These are phyloP conservation scores for Chytriomyces sp. DNA, from an alignment of 192 early-diverging fungal genomes.

Conservation along the genomic window DNA sequence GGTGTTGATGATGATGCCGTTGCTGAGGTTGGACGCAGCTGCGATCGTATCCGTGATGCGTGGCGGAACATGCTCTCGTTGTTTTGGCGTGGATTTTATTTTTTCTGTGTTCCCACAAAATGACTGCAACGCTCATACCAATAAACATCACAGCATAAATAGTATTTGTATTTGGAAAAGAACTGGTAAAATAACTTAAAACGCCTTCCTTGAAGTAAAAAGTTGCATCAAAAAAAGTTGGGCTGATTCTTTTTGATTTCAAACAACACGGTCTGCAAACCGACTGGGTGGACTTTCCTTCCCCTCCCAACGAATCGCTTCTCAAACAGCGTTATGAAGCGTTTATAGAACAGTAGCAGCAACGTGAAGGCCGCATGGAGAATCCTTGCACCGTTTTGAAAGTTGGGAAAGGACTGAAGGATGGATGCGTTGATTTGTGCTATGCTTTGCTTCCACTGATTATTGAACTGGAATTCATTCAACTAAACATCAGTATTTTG, in stretches of 20 bases:
- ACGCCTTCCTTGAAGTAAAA: neutral
- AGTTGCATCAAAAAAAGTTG: constrained; percentile 17
- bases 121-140: too few species aligned
- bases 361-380: constrained; percentile 88
- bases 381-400: constrained; percentile 91
- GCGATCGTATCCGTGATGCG: too few species aligned
- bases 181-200: too few species aligned
- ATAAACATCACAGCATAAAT: too few species aligned
- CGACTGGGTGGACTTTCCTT: constrained; percentile 73
- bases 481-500: constrained; percentile 53
- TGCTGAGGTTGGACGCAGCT: too few species aligned
- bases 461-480: constrained; percentile 76
- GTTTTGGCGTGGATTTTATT: too few species aligned
- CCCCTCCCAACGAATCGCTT: constrained; percentile 63
- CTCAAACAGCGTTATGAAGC: constrained; percentile 83
- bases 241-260: constrained; percentile 83
- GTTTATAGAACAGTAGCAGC: constrained; percentile 90
- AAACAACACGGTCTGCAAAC: constrained; percentile 91
- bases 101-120: too few species aligned
- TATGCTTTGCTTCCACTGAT: constrained; percentile 79
- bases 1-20: too few species aligned
- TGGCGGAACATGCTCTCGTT: too few species aligned
- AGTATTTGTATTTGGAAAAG: too few species aligned
- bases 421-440: constrained; percentile 81
- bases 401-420: constrained; percentile 93